A percentile compares a stretch with the other conserved stretches of the same genome.
phyloP scores from a whole-genome alignment of 306 rosid species.

The Castanea crenata region DNA sequence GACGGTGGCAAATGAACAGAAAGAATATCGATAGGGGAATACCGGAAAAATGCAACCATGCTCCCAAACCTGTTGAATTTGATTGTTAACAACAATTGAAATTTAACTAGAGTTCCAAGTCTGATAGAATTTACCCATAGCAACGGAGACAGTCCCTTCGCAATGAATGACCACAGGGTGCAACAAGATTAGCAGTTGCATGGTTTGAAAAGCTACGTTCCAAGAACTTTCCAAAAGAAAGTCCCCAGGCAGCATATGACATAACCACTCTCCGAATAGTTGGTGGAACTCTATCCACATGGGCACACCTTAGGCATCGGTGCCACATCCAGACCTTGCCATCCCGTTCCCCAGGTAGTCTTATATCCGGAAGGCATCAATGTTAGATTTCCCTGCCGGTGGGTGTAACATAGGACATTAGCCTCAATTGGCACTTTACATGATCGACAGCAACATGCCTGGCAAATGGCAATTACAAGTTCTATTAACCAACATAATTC shows the following conservation, averaged over 20 bases:
- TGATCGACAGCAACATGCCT: slow-evolving; percentile 67
- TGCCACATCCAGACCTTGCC: slow-evolving; percentile 99
- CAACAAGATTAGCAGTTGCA: slow-evolving; percentile 97
- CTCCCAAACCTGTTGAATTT: slow-evolving; percentile 75
- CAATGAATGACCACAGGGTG: slow-evolving; percentile 95
- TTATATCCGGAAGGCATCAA: slow-evolving; percentile 70
- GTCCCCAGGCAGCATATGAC: slow-evolving; percentile 99
- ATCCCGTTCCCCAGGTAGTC: slow-evolving; percentile 85
- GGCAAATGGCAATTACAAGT: slow-evolving; percentile 13
- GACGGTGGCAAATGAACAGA: slow-evolving; percentile 88
- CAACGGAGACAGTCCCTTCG: slow-evolving; percentile 97
- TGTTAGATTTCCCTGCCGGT: slow-evolving; percentile 95
- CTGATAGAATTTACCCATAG: slow-evolving; percentile 66
- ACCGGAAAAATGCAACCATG: slow-evolving; percentile 93
- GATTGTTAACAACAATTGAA: slow-evolving; percentile 21
- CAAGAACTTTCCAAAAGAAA: slow-evolving; percentile 97
- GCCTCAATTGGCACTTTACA: slow-evolving; percentile 77
- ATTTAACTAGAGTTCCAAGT: slow-evolving; percentile 8
- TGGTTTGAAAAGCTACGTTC: slow-evolving; percentile 98
- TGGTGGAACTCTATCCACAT: slow-evolving; percentile 84
- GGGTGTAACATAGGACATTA: slow-evolving; percentile 79
- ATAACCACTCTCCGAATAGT: slow-evolving; percentile 91
- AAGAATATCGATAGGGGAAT: slow-evolving; percentile 84
- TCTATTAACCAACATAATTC: background rate
- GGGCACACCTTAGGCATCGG: slow-evolving; percentile 84